phyloP scores from a whole-genome alignment of 371 early-diverging fungal genomes.

The Rhizopus delemar region DNA sequence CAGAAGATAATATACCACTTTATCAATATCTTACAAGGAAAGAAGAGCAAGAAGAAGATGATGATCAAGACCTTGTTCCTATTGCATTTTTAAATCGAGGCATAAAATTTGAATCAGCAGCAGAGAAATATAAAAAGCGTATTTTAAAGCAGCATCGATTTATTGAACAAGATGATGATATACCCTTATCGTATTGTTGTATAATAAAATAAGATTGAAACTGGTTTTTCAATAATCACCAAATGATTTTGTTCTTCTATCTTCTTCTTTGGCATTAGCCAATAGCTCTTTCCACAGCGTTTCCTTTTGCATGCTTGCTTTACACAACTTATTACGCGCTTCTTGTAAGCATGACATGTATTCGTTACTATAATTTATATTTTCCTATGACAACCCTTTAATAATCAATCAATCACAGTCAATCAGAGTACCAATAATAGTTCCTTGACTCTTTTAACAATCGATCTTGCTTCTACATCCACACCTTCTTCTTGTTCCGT shows the following conservation, averaged over 20 bases:
- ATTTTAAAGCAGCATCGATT: conserved; percentile 9
- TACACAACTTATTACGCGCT: conserved; percentile 49
- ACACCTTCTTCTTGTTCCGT: conserved; percentile 11
- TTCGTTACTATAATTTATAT: conserved; percentile 56
- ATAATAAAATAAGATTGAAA: conserved; percentile 8
- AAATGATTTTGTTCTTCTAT: conserved; percentile 25
- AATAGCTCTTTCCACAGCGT: conserved; percentile 47
- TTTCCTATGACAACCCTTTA: conserved; percentile 32
- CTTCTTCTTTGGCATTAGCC: conserved; percentile 40
- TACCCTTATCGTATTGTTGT: conserved; percentile 20
- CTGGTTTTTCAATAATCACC: neutral
- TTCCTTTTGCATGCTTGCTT: conserved; percentile 51
- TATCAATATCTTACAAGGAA: conserved; percentile 11
- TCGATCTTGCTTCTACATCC: conserved; percentile 39
- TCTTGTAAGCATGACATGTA: conserved; percentile 45
- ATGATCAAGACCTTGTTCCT: conserved; percentile 25
- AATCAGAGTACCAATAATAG: conserved; percentile 33
- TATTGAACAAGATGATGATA: conserved; percentile 21
- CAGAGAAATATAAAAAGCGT: conserved; percentile 31
- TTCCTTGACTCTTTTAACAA: conserved; percentile 43
- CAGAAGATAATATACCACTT: conserved; percentile 23
- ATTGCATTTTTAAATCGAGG: conserved; percentile 16
- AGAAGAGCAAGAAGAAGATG: conserved; percentile 10
- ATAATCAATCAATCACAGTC: neutral
- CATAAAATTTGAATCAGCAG: conserved; percentile 21